phyloP scores from a whole-genome alignment of 768 basidiomycete species.

The Termitomyces sp. region DNA sequence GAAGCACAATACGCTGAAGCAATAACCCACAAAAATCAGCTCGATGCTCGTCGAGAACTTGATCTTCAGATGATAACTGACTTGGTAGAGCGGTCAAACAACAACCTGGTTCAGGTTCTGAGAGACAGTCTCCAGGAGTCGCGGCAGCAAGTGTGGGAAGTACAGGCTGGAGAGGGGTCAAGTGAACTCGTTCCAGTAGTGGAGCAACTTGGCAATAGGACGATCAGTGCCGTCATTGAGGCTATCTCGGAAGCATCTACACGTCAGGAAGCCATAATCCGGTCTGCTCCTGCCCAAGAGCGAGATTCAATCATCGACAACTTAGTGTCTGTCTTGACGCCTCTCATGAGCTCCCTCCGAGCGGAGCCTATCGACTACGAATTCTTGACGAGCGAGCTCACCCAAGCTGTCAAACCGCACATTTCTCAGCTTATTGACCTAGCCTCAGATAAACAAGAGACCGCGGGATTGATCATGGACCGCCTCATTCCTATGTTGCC shows the following conservation, averaged over 20 bases:
- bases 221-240: constrained; percentile 53
- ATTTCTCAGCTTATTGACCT: constrained; percentile 87
- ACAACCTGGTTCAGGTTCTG: constrained; percentile 50
- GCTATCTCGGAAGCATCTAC: constrained; percentile 52
- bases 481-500: constrained; percentile 64
- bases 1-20: constrained; percentile 62
- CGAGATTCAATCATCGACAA: constrained; percentile 59
- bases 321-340: constrained; percentile 49
- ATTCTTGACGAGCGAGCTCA: constrained; percentile 62
- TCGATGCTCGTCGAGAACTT: constrained; percentile 71
- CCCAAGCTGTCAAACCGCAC: constrained; percentile 85
- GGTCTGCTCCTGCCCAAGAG: constrained; percentile 42
- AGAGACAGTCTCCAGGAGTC: constrained; percentile 55
- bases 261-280: constrained; percentile 48
- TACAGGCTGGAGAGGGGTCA: constrained; percentile 17
- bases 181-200: constrained; percentile 38
- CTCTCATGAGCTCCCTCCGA: constrained; percentile 55
- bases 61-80: constrained; percentile 75
- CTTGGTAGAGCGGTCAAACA: constrained; percentile 61
- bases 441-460: constrained; percentile 85
- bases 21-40: constrained; percentile 48
- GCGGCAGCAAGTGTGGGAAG: constrained; percentile 33
- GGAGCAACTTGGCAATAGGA: constrained; percentile 54
- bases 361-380: constrained; percentile 76
- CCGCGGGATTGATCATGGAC: constrained; percentile 75